These are phyloP conservation scores for Hemileccinum hortonii DNA, from an alignment of 1,284 basidiomycete species.

Conservation along the genomic window DNA sequence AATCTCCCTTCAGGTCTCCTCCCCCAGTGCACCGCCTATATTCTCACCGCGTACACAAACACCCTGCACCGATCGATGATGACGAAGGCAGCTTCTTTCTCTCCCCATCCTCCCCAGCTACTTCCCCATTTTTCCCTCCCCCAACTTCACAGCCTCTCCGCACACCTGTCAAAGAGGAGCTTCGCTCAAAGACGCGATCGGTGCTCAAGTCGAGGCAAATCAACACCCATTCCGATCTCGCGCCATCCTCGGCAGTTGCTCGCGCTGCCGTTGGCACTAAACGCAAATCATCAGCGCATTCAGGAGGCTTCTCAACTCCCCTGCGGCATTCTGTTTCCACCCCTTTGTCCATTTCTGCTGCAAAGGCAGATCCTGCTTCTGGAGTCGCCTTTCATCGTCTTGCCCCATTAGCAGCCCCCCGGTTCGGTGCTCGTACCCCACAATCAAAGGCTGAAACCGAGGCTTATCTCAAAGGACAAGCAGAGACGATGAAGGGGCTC, in stretches of 20 bases:
- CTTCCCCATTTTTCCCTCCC: slow-evolving; percentile 41
- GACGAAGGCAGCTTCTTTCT: slow-evolving; percentile 58
- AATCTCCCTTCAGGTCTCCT: slow-evolving; percentile 53
- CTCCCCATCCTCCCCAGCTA: slow-evolving; percentile 40
- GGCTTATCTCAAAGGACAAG: slow-evolving; percentile 56
- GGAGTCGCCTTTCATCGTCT: slow-evolving; percentile 56
- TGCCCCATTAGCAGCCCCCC: slow-evolving; percentile 60
- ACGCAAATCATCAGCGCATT: slow-evolving; percentile 51
- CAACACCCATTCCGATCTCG: slow-evolving; percentile 26
- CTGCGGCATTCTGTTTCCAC: slow-evolving; percentile 44
- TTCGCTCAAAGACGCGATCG: slow-evolving; percentile 32
- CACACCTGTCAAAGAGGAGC: slow-evolving; percentile 54
- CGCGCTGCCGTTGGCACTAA: slow-evolving; percentile 53
- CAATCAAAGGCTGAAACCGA: slow-evolving; percentile 65
- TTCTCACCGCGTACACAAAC: slow-evolving; percentile 36
- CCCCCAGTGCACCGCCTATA: slow-evolving; percentile 40
- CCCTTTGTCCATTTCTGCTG: slow-evolving; percentile 49
- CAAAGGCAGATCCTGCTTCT: slow-evolving; percentile 32
- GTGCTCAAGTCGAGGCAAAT: slow-evolving; percentile 35
- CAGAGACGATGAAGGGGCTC: slow-evolving; percentile 65
- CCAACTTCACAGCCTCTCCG: slow-evolving; percentile 47
- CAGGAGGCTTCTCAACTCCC: slow-evolving; percentile 41
- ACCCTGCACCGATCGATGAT: slow-evolving; percentile 53
- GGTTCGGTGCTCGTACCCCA: slow-evolving; percentile 53
- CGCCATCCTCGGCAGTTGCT: slow-evolving; percentile 19